Conservation (phyloP, 2,329 filamentous ascomycete genomes). For the Fusarium austroafricanum region DNA sequence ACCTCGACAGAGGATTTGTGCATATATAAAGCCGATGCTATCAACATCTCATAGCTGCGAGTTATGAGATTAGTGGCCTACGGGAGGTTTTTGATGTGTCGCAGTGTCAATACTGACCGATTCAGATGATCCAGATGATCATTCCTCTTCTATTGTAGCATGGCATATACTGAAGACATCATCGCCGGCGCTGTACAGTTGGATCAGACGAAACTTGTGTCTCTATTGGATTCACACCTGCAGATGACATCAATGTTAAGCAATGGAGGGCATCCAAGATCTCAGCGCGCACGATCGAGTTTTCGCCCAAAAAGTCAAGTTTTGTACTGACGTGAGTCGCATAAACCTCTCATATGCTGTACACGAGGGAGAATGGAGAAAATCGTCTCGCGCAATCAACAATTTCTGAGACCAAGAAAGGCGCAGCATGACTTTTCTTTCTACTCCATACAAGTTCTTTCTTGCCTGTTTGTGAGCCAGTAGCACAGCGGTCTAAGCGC, state of each 20-base stretch:
- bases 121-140: not conserved
- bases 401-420: not conserved
- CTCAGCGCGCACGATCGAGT: constrained; percentile 1
- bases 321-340: not conserved
- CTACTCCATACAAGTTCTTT: too few relatives aligned
- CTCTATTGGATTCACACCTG: not conserved
- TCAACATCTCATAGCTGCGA: not conserved
- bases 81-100: not conserved
- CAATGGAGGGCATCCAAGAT: constrained; percentile 5
- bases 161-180: not conserved
- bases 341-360: constrained; percentile 6
- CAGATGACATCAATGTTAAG: constrained; percentile 24
- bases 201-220: constrained; percentile 1
- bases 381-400: constrained; percentile 9
- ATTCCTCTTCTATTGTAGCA: not conserved
- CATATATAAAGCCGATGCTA: constrained; percentile 5
- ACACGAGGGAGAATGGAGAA: constrained; percentile 12
- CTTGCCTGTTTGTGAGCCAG: constrained; percentile 1
- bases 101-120: not conserved
- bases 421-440: constrained; percentile 23
- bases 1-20: not conserved
- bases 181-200: constrained; percentile 1
- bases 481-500: constrained; percentile 32
- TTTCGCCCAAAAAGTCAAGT: not conserved
- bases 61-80: too few relatives aligned